Evolutionary conservation across 2,329 filamentous ascomycete genomes (phyloP).

Genomic region (Fusarium sp.): DNA sequence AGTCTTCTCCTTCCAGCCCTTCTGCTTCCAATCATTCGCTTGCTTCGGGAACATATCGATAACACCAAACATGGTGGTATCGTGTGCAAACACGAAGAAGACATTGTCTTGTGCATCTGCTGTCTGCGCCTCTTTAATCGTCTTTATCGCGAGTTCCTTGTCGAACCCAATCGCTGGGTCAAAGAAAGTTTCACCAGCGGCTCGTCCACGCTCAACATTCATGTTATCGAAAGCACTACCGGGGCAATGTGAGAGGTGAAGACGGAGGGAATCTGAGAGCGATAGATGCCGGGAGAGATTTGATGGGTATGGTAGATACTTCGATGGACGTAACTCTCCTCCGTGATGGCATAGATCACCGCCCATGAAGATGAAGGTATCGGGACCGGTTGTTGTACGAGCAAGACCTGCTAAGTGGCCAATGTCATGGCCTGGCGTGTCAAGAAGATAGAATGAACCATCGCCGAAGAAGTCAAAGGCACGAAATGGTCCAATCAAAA

Average conservation of each 20-base stretch:
- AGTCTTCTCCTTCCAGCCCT: constrained; percentile 4
- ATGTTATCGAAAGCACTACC: background rate
- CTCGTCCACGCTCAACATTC: background rate
- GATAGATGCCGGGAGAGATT: background rate
- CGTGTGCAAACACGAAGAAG: constrained; percentile 10
- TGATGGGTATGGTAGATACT: background rate
- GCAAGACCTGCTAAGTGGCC: constrained; percentile 20
- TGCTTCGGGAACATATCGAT: background rate
- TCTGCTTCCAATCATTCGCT: constrained; percentile 7
- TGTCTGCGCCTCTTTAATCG: constrained; percentile 1
- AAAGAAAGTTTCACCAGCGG: background rate
- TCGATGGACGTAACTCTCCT: constrained; percentile 7
- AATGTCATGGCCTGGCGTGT: constrained; percentile 16
- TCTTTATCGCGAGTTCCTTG: background rate
- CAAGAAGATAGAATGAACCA: constrained; percentile 26
- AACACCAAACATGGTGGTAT: background rate
- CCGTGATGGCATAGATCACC: constrained; percentile 15
- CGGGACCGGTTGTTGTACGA: background rate
- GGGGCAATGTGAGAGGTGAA: background rate
- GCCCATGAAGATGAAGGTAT: constrained; percentile 15
- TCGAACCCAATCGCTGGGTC: background rate
- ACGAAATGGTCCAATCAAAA: constrained; percentile 7
- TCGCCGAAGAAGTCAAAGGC: constrained; percentile 25
- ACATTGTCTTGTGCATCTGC: constrained; percentile 8
- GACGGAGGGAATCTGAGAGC: background rate